phyloP scores from a whole-genome alignment of 257 asterid species.

The Coffea eugenioides region DNA sequence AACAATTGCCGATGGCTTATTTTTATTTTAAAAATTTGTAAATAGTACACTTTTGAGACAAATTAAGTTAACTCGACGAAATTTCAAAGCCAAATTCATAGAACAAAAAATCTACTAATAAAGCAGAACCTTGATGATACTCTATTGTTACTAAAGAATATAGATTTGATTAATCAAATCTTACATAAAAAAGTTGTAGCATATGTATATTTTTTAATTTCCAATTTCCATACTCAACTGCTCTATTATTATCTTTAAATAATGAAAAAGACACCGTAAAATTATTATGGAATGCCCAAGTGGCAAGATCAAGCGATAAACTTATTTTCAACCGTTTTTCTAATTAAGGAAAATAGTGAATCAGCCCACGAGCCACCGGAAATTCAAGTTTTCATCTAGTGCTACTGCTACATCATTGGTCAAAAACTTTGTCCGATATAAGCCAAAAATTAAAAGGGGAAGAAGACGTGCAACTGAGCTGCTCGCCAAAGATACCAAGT shows the following conservation, averaged over 20 bases:
- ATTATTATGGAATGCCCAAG: background rate
- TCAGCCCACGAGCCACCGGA: background rate
- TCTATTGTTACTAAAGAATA: background rate
- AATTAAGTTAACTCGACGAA: background rate
- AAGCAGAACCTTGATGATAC: background rate
- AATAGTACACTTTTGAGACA: background rate
- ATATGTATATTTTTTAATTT: background rate
- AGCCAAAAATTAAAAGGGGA: background rate
- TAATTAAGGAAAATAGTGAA: background rate
- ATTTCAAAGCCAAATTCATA: background rate
- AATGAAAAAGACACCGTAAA: background rate
- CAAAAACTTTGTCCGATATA: background rate
- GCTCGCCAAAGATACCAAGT: constrained; percentile 1
- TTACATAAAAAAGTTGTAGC: background rate
- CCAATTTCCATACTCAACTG: background rate
- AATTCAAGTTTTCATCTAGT: background rate
- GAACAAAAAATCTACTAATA: background rate
- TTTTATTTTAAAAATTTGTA: background rate
- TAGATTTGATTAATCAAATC: background rate
- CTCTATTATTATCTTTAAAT: background rate
- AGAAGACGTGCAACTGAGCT: background rate
- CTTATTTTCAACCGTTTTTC: background rate
- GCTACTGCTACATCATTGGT: background rate
- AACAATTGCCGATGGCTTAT: background rate
- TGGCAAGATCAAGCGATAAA: background rate